Base-by-base conservation (phyloP, 2,329 filamentous ascomycete species). In the Hypoxylon sp. region DNA sequence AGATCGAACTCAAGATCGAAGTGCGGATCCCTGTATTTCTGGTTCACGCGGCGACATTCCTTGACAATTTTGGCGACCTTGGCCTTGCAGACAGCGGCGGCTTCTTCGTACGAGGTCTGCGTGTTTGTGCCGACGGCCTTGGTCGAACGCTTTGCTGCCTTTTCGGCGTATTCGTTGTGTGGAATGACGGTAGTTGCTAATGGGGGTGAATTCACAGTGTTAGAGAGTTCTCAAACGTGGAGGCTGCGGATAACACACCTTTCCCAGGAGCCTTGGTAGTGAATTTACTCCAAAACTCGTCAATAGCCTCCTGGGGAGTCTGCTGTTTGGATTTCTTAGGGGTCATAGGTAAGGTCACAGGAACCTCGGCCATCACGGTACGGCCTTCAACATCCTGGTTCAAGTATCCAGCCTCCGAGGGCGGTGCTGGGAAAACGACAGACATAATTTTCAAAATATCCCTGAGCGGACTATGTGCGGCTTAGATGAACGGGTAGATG, bases 1-100 rank as follows among this genome's bases (percentile, higher is more conserved):
- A 94, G 84, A 77, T 94, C 92, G 39, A 87, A 83, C 76, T 96
- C 93, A 56, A 97, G 89, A 77, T 97, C 92, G 76, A 97, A 97
- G 78, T 96, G 89, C n/a, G 90, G 88, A 76, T 97, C 93, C 15
- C 91, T 87, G 77, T 97, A 97, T 79, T 93, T 95, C 75, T 93
- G 91, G 79, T 97, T 97, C 63, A 93, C 84, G 7, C 92, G 87
- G 21, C 89, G 85, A 77, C 93, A 97, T 75, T 90, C 88, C 63
- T 83, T 83, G 53, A 88, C 84, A 65, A 90, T 90, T 76, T 88
- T 87, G 27, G 82, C 84, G 2, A 86, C 91, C 80, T 86, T 92
- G 62, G 86, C 87, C 59, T 83, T 85, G 79, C 93, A 97, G 64
- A 90, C 87, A 21, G 86, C 86, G 2, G 85, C 88, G 0, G 92